Base-by-base conservation (phyloP, 179 eudicot species). In the Beta corolliflora region DNA sequence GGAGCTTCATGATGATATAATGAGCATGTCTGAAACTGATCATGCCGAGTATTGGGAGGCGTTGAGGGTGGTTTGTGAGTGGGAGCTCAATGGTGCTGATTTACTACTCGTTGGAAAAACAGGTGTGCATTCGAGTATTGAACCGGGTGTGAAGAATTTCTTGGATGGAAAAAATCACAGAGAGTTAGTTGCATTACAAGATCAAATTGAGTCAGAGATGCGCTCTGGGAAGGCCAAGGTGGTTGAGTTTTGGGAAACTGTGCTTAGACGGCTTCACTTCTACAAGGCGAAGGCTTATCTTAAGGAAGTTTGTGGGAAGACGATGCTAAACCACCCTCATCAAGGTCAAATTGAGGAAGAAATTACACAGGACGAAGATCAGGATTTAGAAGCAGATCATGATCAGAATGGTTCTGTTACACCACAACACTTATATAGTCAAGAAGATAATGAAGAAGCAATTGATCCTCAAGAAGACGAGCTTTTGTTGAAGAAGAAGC, bases 211-310 rank as follows among this genome's bases (percentile, higher is more conserved):
- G 87, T 91, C 97, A 16, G 93, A 89, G 79, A 97, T 97, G 99
- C 92, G 89, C 61, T 93, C 99, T 75, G 99, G 99, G 69, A 90
- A 87, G 45, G 98, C 99, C 67, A 97, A 94, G 86, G 98, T 94
- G 66, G 98, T 94, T 9, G 99, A 97, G 85, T 97, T 85, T 81
- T 97, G 99, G 99, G 99, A 97, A 83, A 98, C 95, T 73, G 90
- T 97, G 82, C 89, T 93, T 73, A 97, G 94, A 82, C 93, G 98
- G 54, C 94, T 97, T 81, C 94, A 97, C 82, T 94, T 94, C 56
- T 93, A 85, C 85, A 93, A 94, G 91, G 99, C 99, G 66, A 97
- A 97, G 97, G 99, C 99, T 73, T 92, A 92, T 84, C 84, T 97
- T 73, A 82, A 25, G 25, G 25, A 25, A 25, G 25, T 25, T 25